These are phyloP conservation scores for Mollisia scopiformis DNA, from an alignment of 2,329 filamentous ascomycete genomes.

Conservation along the genomic window DNA sequence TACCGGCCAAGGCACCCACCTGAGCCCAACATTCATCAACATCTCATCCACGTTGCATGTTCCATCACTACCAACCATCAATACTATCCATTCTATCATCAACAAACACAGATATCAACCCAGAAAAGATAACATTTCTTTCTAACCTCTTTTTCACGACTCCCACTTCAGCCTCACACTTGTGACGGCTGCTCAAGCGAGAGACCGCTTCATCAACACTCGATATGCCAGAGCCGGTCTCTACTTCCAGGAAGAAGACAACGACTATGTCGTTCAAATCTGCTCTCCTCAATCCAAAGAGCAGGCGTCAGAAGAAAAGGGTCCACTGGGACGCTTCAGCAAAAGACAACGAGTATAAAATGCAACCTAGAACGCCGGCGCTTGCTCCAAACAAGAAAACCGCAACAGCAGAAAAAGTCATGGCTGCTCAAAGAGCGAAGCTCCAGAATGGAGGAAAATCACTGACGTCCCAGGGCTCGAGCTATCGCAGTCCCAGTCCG, in stretches of 20 bases:
- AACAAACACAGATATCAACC: slow-evolving; percentile 12
- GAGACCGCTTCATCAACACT: not conserved
- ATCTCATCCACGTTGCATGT: slow-evolving; percentile 17
- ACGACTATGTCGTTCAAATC: not conserved
- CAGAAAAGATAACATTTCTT: not conserved
- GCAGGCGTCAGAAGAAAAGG: not conserved
- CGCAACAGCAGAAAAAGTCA: not conserved
- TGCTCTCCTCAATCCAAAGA: not conserved
- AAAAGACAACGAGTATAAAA: slow-evolving; percentile 15
- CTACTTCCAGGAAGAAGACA: not conserved
- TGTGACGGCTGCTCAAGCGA: not conserved
- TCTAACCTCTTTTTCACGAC: not conserved
- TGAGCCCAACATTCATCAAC: slow-evolving; percentile 28
- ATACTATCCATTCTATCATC: slow-evolving; percentile 19
- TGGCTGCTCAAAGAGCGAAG: not conserved
- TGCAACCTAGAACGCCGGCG: not conserved
- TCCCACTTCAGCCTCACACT: not conserved
- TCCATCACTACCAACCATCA: slow-evolving; percentile 28
- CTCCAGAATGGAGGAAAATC: not conserved
- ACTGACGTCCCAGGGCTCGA: not conserved
- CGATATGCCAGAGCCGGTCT: slow-evolving; percentile 2
- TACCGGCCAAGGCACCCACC: slow-evolving; percentile 29
- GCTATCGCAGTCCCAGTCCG: not conserved
- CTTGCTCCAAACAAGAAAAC: not conserved
- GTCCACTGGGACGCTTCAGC: slow-evolving; percentile 17